Evolutionary conservation across 2,329 filamentous ascomycete species (phyloP).

Genomic region (Alternaria burnsii): DNA sequence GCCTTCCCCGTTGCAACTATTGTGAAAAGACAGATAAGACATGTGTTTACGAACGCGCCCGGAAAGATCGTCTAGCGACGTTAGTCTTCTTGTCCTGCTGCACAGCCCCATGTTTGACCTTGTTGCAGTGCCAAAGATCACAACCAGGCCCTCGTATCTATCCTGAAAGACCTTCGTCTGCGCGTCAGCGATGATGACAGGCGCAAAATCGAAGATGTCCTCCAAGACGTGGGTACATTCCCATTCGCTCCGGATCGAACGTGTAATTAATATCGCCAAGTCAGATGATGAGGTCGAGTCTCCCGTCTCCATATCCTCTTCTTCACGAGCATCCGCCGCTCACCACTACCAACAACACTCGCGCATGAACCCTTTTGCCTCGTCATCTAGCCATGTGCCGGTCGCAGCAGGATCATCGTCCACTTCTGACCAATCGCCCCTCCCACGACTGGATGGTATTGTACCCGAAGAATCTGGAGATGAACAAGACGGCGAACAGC

Average conservation of each 20-base stretch:
- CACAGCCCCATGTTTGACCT: conserved; percentile 4
- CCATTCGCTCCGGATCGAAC: background rate
- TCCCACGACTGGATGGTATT: conserved; percentile 2
- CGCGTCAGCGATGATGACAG: conserved; percentile 21
- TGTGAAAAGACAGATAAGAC: conserved; percentile 36
- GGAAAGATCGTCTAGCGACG: conserved; percentile 40
- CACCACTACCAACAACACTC: conserved; percentile 3
- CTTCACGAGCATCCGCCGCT: conserved; percentile 6
- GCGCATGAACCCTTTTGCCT: background rate
- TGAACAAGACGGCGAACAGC: background rate
- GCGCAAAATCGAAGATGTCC: conserved; percentile 18
- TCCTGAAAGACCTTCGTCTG: conserved; percentile 26
- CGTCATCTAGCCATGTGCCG: background rate
- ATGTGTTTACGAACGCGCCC: conserved; percentile 42
- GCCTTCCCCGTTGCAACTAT: conserved; percentile 40
- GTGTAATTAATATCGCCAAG: conserved; percentile 6
- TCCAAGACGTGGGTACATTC: conserved; percentile 18
- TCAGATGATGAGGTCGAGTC: conserved; percentile 9
- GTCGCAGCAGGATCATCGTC: background rate
- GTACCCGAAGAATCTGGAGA: conserved; percentile 3
- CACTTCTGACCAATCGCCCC: background rate
- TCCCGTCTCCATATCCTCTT: conserved; percentile 2
- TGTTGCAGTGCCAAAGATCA: conserved; percentile 21
- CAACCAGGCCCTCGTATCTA: conserved; percentile 20
- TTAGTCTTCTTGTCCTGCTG: conserved; percentile 16